Evolutionary conservation across 192 early-diverging fungal species (phyloP).

Genomic region (Coemansia sp.): DNA sequence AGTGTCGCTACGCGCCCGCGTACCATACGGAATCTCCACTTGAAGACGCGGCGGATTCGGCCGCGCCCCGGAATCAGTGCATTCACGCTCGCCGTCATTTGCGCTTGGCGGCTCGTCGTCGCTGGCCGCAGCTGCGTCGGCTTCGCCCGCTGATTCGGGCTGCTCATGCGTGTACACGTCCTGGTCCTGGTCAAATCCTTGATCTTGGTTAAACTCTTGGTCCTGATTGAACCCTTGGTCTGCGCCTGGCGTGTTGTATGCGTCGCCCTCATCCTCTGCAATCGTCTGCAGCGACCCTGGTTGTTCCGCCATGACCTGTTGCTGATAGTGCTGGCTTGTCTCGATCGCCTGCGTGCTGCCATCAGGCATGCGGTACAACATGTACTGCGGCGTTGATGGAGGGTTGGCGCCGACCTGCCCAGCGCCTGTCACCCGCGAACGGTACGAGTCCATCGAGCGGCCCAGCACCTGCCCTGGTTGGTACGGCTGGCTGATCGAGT

Average conservation of each 20-base stretch:
- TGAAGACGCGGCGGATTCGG: conserved; percentile 26
- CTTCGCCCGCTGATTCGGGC: background rate
- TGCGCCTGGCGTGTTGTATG: background rate
- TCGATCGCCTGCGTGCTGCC: conserved; percentile 35
- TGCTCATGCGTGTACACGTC: background rate
- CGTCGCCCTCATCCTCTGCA: conserved; percentile 44
- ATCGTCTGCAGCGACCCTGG: conserved; percentile 43
- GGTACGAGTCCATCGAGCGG: conserved; percentile 39
- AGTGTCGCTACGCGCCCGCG: conserved; percentile 19
- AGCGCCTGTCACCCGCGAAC: conserved; percentile 30
- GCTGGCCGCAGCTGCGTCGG: background rate
- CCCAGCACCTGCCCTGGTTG: conserved; percentile 55
- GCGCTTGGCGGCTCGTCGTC: background rate
- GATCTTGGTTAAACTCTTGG: background rate
- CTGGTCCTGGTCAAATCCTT: background rate
- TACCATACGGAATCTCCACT: conserved; percentile 36
- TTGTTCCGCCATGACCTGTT: background rate
- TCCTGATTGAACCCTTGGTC: background rate
- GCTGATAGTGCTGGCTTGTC: conserved; percentile 22
- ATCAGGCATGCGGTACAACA: conserved; percentile 55
- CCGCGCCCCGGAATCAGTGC: background rate
- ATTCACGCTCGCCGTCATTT: background rate
- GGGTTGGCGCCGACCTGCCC: background rate
- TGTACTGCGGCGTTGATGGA: conserved; percentile 31
- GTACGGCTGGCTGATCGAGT: conserved; percentile 51